Evolutionary conservation across 805 yeast genomes (phyloP), one percentile per base, ranked within the genome.

Genomic region (Ogataea ganodermae): DNA sequence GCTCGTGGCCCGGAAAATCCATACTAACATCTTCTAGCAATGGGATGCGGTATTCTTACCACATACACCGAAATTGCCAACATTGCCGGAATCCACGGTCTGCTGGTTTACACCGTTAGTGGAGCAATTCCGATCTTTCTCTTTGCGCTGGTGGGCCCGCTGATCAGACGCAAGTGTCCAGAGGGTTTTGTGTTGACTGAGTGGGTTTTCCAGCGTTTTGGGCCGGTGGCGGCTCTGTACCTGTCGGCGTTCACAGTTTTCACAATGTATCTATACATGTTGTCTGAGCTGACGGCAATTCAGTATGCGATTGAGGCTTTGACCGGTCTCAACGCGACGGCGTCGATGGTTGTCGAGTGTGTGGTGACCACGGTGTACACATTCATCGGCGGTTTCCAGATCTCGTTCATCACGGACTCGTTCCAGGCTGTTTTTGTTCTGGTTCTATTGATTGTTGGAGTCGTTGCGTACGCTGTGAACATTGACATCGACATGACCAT

Each of bases 151-250:
- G 68, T 87, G 49, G 97, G 97, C 0, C 97, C 97, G 1, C 62
- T 81, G 8, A 83, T 91, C 49, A 74, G 96, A 54, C 77, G 72
- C 49, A 77, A 78, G 56, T 87, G 96, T 57, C 97, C 97, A 0
- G 80, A 87, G 7, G 97, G 97, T 2, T 91, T 91, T 64, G 90
- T 91, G 22, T 70, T 91, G 56, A 89, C 96, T 4, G 96, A 91
- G 63, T 91, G 97, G 97, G 92, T 89, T n/a, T 79, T 88, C 61
- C 80, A 79, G 39, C 73, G 97, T 56, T 91, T 76, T 63, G 97
- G 97, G 2, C 62, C 74, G 4, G 67, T 84, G 13, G 75, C 96
- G 3, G 86, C 89, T 0, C 69, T 89, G 55, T 87, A 89, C 57
- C 68, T 91, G 38, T 84, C 95, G 12, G 81, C 81, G 38, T 88